Evolutionary conservation across 2,329 filamentous ascomycete species (phyloP).

Genomic region (Chrysoporthe cubensis): DNA sequence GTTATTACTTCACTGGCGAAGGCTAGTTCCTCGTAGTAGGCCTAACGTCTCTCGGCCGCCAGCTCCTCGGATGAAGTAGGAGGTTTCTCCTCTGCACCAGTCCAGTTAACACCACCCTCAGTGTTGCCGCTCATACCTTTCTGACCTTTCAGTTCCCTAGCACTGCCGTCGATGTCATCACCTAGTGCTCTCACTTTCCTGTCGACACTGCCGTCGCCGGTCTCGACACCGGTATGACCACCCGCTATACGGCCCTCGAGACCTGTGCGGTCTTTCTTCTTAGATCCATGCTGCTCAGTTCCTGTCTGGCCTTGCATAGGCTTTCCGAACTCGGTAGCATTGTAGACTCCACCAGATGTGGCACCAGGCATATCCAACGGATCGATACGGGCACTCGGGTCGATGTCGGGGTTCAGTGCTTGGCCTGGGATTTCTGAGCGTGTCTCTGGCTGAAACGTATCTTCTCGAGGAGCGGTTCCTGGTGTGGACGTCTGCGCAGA

Average conservation of each 20-base stretch:
- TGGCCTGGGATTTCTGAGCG: conserved; percentile 42
- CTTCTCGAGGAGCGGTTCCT: conserved; percentile 62
- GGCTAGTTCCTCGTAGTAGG: too few relatives aligned
- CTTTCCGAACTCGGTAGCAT: conserved; percentile 46
- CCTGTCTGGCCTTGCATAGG: conserved; percentile 48
- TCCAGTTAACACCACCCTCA: conserved; percentile 28
- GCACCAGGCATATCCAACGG: conserved; percentile 47
- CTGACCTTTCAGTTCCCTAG: conserved; percentile 26
- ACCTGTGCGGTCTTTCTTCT: conserved; percentile 44
- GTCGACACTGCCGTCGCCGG: conserved; percentile 35
- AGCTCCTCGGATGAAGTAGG: conserved; percentile 30
- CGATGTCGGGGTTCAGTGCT: conserved; percentile 37
- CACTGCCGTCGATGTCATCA: conserved; percentile 34
- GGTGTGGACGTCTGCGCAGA: conserved; percentile 61
- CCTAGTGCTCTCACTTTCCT: conserved; percentile 35
- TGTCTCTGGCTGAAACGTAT: conserved; percentile 46
- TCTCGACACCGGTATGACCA: conserved; percentile 28
- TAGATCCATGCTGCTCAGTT: conserved; percentile 44
- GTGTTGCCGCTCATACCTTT: conserved; percentile 23
- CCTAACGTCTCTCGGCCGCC: conserved; percentile 29
- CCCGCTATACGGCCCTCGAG: conserved; percentile 44
- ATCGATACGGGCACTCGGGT: conserved; percentile 32
- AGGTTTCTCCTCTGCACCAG: conserved; percentile 26
- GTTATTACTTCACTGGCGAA: too few relatives aligned
- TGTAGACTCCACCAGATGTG: conserved; percentile 50